phyloP scores from a whole-genome alignment of 495 filamentous ascomycete species.

The Lasiosphaeris hirsuta region DNA sequence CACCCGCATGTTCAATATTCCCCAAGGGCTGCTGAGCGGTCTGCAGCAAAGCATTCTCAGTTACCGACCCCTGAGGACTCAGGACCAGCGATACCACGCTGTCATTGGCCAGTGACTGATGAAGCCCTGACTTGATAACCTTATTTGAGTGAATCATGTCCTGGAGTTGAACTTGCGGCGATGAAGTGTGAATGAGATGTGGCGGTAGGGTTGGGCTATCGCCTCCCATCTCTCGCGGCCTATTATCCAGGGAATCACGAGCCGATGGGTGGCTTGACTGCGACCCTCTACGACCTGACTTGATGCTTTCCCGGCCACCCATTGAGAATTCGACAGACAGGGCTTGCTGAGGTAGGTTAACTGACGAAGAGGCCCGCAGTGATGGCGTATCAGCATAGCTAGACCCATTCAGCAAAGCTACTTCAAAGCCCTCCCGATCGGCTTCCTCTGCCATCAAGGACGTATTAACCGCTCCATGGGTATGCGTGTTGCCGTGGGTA shows the following conservation, averaged over 20 bases:
- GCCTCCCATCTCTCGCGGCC: constrained; percentile 32
- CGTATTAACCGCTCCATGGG: background rate
- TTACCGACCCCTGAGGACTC: constrained; percentile 38
- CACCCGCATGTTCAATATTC: background rate
- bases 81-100: constrained; percentile 48
- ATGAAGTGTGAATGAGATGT: constrained; percentile 38
- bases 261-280: constrained; percentile 40
- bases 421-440: constrained; percentile 22
- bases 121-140: constrained; percentile 46
- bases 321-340: constrained; percentile 38
- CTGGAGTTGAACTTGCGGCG: constrained; percentile 45
- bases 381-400: constrained; percentile 18
- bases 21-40: constrained; percentile 15
- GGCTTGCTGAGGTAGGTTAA: constrained; percentile 45
- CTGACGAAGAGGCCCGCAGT: constrained; percentile 9
- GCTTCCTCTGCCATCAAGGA: constrained; percentile 12
- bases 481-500: background rate
- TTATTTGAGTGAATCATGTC: constrained; percentile 55
- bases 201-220: constrained; percentile 59
- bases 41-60: constrained; percentile 27
- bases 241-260: constrained; percentile 40
- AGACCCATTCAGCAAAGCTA: constrained; percentile 37
- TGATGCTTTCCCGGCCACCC: constrained; percentile 26
- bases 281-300: constrained; percentile 32
- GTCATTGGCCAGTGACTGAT: constrained; percentile 48